Conservation (phyloP, 1,139 yeast genomes). For the Wickerhamiella infanticola region DNA sequence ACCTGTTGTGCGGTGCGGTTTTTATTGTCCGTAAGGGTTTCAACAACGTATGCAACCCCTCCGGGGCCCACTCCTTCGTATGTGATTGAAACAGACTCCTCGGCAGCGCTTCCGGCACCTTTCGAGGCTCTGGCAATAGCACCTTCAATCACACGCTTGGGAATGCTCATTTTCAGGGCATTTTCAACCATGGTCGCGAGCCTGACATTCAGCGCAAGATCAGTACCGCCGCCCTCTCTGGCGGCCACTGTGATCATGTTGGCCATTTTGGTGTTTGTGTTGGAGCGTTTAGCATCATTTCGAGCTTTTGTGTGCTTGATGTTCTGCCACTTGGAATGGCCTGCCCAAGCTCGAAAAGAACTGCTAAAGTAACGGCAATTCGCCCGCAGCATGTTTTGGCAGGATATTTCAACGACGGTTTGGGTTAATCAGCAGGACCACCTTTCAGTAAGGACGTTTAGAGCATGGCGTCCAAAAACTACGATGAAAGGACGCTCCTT, state of each 20-base stretch:
- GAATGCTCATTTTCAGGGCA: slow-evolving; percentile 63
- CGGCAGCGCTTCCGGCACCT: slow-evolving; percentile 26
- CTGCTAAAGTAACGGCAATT: neutral
- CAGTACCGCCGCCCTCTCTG: slow-evolving; percentile 54
- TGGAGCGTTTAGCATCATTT: slow-evolving; percentile 67
- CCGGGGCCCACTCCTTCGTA: slow-evolving; percentile 93
- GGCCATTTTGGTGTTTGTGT: slow-evolving; percentile 57
- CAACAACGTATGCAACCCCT: slow-evolving; percentile 64
- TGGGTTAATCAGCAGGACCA: too few relatives aligned
- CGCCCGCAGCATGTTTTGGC: neutral
- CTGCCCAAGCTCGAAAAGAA: slow-evolving; percentile 21
- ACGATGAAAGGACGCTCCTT: slow-evolving; percentile 54
- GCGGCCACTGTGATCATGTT: slow-evolving; percentile 62
- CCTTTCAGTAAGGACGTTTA: neutral
- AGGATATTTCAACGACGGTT: too few relatives aligned
- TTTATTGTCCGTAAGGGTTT: slow-evolving; percentile 79
- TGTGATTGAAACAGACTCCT: slow-evolving; percentile 29
- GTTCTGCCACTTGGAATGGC: slow-evolving; percentile 93
- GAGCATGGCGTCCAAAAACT: slow-evolving; percentile 11
- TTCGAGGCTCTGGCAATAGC: slow-evolving; percentile 72
- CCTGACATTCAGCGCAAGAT: slow-evolving; percentile 48
- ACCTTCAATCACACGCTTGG: slow-evolving; percentile 70
- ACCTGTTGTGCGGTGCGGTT: slow-evolving; percentile 65
- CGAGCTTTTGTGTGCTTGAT: slow-evolving; percentile 90
- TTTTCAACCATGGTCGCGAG: slow-evolving; percentile 60